phyloP scores from a whole-genome alignment of 2,329 filamentous ascomycete species.

The Curvularia sp. region DNA sequence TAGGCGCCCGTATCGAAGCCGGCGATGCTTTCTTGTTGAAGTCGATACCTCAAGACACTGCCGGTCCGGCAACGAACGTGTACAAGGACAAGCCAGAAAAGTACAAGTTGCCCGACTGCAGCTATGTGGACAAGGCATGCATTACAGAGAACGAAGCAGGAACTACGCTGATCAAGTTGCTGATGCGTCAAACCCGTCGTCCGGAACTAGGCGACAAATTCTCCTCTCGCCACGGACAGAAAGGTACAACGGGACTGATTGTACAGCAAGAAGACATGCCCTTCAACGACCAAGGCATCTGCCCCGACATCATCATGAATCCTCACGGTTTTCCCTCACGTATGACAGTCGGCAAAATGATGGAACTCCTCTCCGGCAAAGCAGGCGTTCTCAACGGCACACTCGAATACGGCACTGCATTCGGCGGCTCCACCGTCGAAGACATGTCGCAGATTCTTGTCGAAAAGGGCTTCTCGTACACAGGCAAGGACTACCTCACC shows the following conservation, averaged over 20 bases:
- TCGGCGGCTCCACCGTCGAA: slow-evolving; percentile 82
- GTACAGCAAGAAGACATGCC: slow-evolving; percentile 97
- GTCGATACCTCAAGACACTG: slow-evolving; percentile 79
- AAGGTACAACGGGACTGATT: slow-evolving; percentile 96
- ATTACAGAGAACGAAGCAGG: slow-evolving; percentile 86
- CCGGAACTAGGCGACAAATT: slow-evolving; percentile 99
- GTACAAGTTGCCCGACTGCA: slow-evolving; percentile 83
- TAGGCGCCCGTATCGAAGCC: slow-evolving; percentile 77
- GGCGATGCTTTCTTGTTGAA: slow-evolving; percentile 93
- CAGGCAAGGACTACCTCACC: slow-evolving; percentile 96
- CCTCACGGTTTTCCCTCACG: slow-evolving; percentile 99
- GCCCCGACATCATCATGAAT: slow-evolving; percentile 99
- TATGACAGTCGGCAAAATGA: slow-evolving; percentile 98
- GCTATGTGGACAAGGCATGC: slow-evolving; percentile 96
- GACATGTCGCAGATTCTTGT: slow-evolving; percentile 88
- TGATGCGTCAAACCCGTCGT: slow-evolving; percentile 92
- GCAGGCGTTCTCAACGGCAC: slow-evolving; percentile 85
- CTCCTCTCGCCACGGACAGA: slow-evolving; percentile 96
- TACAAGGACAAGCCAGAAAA: slow-evolving; percentile 71
- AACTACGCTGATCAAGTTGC: slow-evolving; percentile 86
- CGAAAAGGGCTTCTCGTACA: slow-evolving; percentile 90
- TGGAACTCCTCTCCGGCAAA: slow-evolving; percentile 94
- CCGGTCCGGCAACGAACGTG: slow-evolving; percentile 70
- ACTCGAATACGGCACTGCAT: slow-evolving; percentile 88
- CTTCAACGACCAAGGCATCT: slow-evolving; percentile 87